Base-by-base conservation (phyloP, 2,329 filamentous ascomycete species). In the Diplodia intermedia region DNA sequence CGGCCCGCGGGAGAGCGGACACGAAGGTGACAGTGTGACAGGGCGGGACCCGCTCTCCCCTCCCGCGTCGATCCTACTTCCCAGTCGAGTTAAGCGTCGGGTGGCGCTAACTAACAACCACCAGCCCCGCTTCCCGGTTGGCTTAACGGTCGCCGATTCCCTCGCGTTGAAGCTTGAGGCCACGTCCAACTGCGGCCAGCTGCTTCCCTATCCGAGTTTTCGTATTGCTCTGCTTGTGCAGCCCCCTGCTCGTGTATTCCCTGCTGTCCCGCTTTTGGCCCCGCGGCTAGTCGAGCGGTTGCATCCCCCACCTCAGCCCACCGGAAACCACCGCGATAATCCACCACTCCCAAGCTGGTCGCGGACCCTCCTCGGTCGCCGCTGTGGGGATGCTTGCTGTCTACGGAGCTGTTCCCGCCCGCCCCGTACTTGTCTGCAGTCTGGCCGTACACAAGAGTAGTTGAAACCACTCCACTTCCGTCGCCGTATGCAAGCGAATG, bases 11-110 rank as follows among this genome's bases (percentile, higher is more conserved):
- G 31, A 6, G 8, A 33, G 31, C 8, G 31, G 6, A 9, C 4
- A 9, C 31, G 31, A 33, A 33, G 36, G 18, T 29, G 23, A 38
- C 36, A 38, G 11, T 36, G 36, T 31, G 38, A 47, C 20, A 38
- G 12, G 12, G 40, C 33, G 40, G 57, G 57, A 43, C 26, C 40
- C 57, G 23, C 57, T 49, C 56, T 43, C 56, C 56, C 57, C 47
- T 43, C 57, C 40, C 43, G 60, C 47, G 60, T 63, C 60, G 60
- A 63, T 63, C 60, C 60, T 63, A 52, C 47, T 63, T 9, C 60
- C 47, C 47, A 52, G 36, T n/a, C 9, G 9, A 52, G 60, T 5
- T 26, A 63, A 53, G 60, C 60, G 50, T 33, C 36, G 55, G 57
- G 55, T 33, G 40, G 40, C 57, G 57, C 57, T 61, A 61, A 14